A percentile compares a stretch with the other conserved stretches of the same genome.
Evolutionary conservation across 805 yeast genomes (phyloP).

Genomic region (Millerozyma acaciae): DNA sequence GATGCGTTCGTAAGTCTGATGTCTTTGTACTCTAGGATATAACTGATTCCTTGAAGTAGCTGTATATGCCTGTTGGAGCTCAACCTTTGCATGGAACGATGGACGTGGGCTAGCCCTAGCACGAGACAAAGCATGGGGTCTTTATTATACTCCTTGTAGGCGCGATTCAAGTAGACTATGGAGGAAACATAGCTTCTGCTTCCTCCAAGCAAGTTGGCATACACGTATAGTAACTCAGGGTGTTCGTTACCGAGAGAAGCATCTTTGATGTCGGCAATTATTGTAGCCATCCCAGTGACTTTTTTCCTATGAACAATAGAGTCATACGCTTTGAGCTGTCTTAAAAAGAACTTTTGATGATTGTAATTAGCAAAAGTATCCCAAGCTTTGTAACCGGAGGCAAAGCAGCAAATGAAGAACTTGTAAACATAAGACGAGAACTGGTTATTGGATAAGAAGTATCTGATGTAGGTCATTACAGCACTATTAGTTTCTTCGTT

Average conservation of each 20-base stretch:
- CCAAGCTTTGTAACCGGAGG: constrained; percentile 56
- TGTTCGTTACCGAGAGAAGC: constrained; percentile 36
- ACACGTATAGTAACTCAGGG: constrained; percentile 72
- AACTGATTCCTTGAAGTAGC: constrained; percentile 81
- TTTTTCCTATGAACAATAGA: constrained; percentile 50
- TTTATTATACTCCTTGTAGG: constrained; percentile 59
- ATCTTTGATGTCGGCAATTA: constrained; percentile 50
- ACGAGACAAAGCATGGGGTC: constrained; percentile 79
- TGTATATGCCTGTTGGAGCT: constrained; percentile 84
- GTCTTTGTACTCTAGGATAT: constrained; percentile 65
- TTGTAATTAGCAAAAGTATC: constrained; percentile 69
- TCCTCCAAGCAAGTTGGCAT: constrained; percentile 75
- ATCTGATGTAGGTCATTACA: constrained; percentile 57
- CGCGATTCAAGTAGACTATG: constrained; percentile 68
- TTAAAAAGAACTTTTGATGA: constrained; percentile 83
- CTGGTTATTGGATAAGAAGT: constrained; percentile 63
- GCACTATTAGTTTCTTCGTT: constrained; percentile 48
- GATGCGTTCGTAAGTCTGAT: constrained; percentile 40
- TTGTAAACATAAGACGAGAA: constrained; percentile 68
- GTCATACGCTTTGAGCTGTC: constrained; percentile 89
- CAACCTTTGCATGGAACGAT: constrained; percentile 87
- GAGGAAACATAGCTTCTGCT: constrained; percentile 83
- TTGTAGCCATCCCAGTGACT: constrained; percentile 76
- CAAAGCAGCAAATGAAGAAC: constrained; percentile 62
- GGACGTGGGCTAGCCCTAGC: constrained; percentile 77